Conservation (phyloP, 2,329 filamentous ascomycete genomes). For the Fusarium zealandicum region DNA sequence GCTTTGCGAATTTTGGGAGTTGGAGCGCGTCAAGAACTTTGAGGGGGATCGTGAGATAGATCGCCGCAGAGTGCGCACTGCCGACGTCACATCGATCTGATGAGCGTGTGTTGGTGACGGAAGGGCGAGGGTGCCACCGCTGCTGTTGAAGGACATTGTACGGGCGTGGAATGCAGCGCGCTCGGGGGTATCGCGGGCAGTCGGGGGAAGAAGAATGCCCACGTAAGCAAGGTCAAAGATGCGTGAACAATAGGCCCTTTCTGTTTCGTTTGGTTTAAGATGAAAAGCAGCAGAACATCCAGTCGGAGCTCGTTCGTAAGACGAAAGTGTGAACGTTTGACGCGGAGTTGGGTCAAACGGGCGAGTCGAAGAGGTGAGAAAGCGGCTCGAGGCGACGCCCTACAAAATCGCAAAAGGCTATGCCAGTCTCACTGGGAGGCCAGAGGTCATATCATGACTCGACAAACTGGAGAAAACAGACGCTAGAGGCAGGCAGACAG, state of each 20-base stretch:
- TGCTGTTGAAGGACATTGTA: slow-evolving; percentile 65
- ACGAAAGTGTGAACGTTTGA: slow-evolving; percentile 14
- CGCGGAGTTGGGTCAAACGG: slow-evolving; percentile 16
- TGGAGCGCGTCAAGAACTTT: slow-evolving; percentile 71
- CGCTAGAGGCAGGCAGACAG: slow-evolving; percentile 32
- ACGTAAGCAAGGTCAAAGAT: slow-evolving; percentile 32
- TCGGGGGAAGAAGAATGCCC: slow-evolving; percentile 41
- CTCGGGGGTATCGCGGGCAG: slow-evolving; percentile 36
- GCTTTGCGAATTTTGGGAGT: slow-evolving; percentile 56
- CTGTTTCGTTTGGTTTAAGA: slow-evolving; percentile 16
- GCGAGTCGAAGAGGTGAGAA: slow-evolving; percentile 22
- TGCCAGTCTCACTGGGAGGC: slow-evolving; percentile 39
- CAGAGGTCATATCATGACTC: slow-evolving; percentile 43
- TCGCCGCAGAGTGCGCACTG: slow-evolving; percentile 82
- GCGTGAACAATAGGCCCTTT: slow-evolving; percentile 18
- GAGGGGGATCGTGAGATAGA: slow-evolving; percentile 95
- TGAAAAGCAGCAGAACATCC: slow-evolving; percentile 17
- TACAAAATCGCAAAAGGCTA: slow-evolving; percentile 40
- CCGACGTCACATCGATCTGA: slow-evolving; percentile 81
- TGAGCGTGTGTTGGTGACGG: slow-evolving; percentile 85
- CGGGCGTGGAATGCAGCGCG: slow-evolving; percentile 41
- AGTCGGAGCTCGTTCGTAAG: slow-evolving; percentile 16
- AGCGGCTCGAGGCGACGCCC: slow-evolving; percentile 32
- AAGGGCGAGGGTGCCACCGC: slow-evolving; percentile 82
- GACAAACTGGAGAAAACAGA: slow-evolving; percentile 23